These are phyloP conservation scores for Apiospora arundinis DNA, from an alignment of 2,329 filamentous ascomycete species.

Conservation along the genomic window DNA sequence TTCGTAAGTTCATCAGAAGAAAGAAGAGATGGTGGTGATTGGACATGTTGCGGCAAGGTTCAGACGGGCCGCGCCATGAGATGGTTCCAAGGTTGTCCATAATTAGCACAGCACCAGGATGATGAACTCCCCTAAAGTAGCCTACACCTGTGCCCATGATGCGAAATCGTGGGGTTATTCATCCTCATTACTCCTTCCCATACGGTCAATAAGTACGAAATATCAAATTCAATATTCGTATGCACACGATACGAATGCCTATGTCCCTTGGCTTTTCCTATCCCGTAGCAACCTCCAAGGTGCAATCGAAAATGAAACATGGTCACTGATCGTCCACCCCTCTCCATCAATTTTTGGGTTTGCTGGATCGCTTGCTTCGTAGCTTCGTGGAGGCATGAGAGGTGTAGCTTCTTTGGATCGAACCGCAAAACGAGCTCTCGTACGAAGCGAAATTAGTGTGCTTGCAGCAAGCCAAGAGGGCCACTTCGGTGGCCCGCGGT, in stretches of 20 bases:
- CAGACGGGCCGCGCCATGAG: neutral
- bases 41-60: slow-evolving; percentile 14
- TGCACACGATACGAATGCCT: neutral
- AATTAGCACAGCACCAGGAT: neutral
- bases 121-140: neutral
- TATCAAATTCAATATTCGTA: neutral
- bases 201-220: neutral
- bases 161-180: no score
- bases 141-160: neutral
- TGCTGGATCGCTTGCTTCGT: neutral
- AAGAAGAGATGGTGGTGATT: neutral
- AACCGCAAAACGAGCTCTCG: neutral
- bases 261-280: neutral
- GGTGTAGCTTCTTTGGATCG: neutral
- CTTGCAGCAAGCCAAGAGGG: neutral
- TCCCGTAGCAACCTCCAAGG: neutral
- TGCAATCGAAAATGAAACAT: neutral
- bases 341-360: neutral
- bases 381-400: neutral
- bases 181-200: neutral
- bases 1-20: neutral
- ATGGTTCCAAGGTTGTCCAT: no score
- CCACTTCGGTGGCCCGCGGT: neutral
- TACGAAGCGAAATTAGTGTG: neutral
- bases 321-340: neutral